Conservation (phyloP, 495 filamentous ascomycete species). For the Neurospora sp. region DNA sequence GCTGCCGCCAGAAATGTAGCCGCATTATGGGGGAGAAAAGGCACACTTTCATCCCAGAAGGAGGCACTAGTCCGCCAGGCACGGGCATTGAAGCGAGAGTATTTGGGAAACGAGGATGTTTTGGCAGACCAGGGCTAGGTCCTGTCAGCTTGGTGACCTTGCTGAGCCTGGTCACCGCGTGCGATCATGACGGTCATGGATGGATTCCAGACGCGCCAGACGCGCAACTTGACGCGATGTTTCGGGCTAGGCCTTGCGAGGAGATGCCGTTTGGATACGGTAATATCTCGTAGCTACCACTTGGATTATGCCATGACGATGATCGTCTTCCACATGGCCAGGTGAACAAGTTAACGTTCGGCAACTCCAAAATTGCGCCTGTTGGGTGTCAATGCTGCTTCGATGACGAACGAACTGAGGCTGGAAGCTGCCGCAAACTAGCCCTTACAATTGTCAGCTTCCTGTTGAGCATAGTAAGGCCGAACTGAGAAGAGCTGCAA, state of each 20-base stretch:
- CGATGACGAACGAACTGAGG: neutral
- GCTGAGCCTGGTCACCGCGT: neutral
- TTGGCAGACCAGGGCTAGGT: neutral
- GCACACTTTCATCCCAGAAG: neutral
- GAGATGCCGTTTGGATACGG: neutral
- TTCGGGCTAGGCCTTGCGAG: neutral
- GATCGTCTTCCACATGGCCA: neutral
- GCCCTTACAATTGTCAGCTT: neutral
- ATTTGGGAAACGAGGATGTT: neutral
- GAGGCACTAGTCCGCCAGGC: neutral
- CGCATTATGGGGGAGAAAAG: neutral
- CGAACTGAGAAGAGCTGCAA: neutral
- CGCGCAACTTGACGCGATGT: neutral
- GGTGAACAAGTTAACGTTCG: constrained; percentile 16
- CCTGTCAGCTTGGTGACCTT: neutral
- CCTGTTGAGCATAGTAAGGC: neutral
- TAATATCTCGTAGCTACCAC: neutral
- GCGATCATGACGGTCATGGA: neutral
- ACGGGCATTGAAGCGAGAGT: neutral
- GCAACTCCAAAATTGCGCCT: constrained; percentile 35
- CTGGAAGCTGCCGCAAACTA: neutral
- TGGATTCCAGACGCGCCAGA: neutral
- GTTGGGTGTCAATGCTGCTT: constrained; percentile 28
- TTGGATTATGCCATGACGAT: neutral
- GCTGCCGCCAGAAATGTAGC: neutral